Evolutionary conservation across 306 rosid genomes (phyloP), one percentile per base, ranked within the genome.

Genomic region (Dryas drummondii): DNA sequence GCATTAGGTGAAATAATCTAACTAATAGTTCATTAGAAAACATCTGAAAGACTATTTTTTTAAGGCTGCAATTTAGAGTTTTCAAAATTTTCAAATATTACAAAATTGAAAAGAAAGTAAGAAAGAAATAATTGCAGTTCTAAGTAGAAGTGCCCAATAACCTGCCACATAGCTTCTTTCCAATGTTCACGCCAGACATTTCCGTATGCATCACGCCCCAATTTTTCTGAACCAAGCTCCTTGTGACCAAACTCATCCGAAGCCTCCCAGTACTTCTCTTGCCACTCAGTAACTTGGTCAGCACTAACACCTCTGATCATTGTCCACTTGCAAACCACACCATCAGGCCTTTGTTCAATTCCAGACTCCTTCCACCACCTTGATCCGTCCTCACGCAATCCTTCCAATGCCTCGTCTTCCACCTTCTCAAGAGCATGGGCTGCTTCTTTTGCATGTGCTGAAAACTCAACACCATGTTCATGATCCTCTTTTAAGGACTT

Each of bases 211-310:
- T 96, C 91, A 7, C 98, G 99, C 57, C 99, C 98, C 40, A 90
- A 85, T 85, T 96, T 96, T 85, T 96, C 99, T 57, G 99, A 96
- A 80, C 98, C 98, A 80, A 96, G 98, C 80, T 96, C 99, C 86
- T 90, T 96, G 62, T 87, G 87, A 58, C 98, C 98, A 62, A 92
- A 84, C 75, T 90, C 98, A 83, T 92, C 91, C 26, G 99, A 79
- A 76, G 98, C 98, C 84, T 92, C 99, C 99, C 98, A 96, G 66
- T 72, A 96, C 82, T 89, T 92, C 44, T 90, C 91, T 82, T 96
- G 98, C 98, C 98, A 96, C 85, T 90, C 97, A 5, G 83, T 63
- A 78, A 70, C 85, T 79, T 85, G 82, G 79, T 96, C 92, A 42
- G 91, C 90, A 71, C 90, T 96, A 74, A 96, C 87, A 63, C 99